Evolutionary conservation across 257 asterid genomes (phyloP).

Genomic region (Nicotiana benthamiana): DNA sequence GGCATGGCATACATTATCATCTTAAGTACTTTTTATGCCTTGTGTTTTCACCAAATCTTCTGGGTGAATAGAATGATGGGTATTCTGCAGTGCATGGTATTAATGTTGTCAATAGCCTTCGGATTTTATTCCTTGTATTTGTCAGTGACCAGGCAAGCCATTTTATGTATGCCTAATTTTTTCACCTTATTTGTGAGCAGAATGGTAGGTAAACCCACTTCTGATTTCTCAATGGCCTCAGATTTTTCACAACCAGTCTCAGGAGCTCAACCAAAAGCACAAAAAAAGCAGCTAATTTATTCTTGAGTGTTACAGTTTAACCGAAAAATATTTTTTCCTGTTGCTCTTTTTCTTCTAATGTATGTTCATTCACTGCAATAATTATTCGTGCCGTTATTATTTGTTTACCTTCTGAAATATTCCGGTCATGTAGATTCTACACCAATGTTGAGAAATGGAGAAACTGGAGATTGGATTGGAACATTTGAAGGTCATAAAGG

Average conservation of each 20-base stretch:
- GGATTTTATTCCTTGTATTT: neutral
- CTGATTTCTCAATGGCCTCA: neutral
- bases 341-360: neutral
- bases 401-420: neutral
- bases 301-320: neutral
- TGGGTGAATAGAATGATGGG: neutral
- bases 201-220: neutral
- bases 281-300: neutral
- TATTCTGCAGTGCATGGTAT: neutral
- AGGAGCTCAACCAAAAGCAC: neutral
- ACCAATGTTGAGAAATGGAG: slow-evolving; percentile 96
- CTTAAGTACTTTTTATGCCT: neutral
- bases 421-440: slow-evolving; percentile 53
- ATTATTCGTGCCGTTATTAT: neutral
- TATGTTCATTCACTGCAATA: neutral
- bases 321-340: neutral
- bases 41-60: neutral
- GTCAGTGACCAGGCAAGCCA: neutral
- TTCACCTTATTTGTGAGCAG: neutral
- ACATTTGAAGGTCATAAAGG: slow-evolving; percentile 98
- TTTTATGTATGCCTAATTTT: neutral
- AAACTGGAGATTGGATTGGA: slow-evolving; percentile 99
- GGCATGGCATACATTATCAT: neutral
- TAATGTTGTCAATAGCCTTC: neutral
- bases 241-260: neutral